phyloP scores from a whole-genome alignment of 164 flowering plant species.

The Berberis thunbergii region DNA sequence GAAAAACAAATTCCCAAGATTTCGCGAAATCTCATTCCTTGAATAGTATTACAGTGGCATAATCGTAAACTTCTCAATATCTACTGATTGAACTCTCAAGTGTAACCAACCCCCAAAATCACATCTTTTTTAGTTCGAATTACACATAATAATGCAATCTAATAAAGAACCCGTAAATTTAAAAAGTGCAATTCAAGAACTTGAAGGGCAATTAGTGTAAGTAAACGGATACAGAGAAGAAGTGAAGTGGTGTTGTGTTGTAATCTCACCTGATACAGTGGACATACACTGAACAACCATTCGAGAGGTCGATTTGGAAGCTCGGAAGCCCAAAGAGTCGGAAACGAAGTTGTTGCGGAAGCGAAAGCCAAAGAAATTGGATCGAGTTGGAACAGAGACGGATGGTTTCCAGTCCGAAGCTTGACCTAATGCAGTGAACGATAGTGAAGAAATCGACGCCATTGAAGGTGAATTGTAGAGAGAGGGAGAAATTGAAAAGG shows the following conservation, averaged over 20 bases:
- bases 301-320: slow-evolving; percentile 16
- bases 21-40: too few species aligned
- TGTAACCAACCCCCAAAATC: neutral
- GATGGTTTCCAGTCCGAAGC: slow-evolving; percentile 14
- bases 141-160: neutral
- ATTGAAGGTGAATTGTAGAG: slow-evolving; percentile 6
- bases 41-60: neutral
- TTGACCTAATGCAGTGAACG: slow-evolving; percentile 21
- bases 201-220: neutral
- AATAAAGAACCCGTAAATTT: neutral
- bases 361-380: slow-evolving; percentile 4
- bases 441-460: slow-evolving; percentile 30
- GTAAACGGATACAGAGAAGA: too few species aligned
- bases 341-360: slow-evolving; percentile 7
- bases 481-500: neutral
- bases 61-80: neutral
- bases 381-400: slow-evolving; percentile 5
- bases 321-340: slow-evolving; percentile 10
- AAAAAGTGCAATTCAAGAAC: neutral
- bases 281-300: slow-evolving; percentile 27
- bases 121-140: neutral
- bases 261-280: slow-evolving; percentile 17
- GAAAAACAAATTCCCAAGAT: neutral
- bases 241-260: too few species aligned
- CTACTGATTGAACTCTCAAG: too few species aligned